Evolutionary conservation across 192 early-diverging fungal species (phyloP).

Genomic region (Coemansia biformis): DNA sequence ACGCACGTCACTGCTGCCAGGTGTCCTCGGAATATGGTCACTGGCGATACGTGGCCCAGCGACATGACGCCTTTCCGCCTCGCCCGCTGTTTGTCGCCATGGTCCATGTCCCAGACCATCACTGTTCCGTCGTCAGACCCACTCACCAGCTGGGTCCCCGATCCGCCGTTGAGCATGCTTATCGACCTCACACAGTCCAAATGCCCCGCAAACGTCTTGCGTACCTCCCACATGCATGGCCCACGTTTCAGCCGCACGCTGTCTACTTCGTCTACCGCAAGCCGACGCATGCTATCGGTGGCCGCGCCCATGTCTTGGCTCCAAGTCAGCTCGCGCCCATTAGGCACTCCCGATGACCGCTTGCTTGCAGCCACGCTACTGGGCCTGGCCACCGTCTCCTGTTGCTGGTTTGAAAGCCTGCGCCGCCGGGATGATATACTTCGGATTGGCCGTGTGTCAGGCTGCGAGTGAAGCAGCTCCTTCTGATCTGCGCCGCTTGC

Average conservation of each 20-base stretch:
- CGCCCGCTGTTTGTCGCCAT: no score
- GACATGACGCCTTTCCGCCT: conserved; percentile 4
- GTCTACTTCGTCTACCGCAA: conserved; percentile 31
- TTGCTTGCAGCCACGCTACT: no score
- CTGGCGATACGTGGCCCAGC: conserved; percentile 10
- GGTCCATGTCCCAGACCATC: conserved; percentile 36
- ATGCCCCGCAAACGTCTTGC: conserved; percentile 28
- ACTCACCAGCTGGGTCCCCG: conserved; percentile 24
- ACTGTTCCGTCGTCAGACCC: conserved; percentile 40
- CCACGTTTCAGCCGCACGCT: not conserved
- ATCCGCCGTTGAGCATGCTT: not conserved
- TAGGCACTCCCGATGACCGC: not conserved
- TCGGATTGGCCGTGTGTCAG: no score
- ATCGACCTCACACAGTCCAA: conserved; percentile 37
- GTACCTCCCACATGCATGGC: not conserved
- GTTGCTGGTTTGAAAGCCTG: not conserved
- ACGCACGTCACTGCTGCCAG: conserved; percentile 42
- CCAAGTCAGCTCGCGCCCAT: not conserved
- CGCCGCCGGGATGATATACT: no score
- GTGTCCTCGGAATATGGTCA: conserved; percentile 30
- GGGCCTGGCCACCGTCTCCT: not conserved
- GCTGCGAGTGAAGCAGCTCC: no score
- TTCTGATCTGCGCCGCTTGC: no score
- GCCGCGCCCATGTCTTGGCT: not conserved
- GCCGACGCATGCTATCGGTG: not conserved